Base-by-base conservation (phyloP, 1,284 basidiomycete species). In the Chalciporus piperatoides region DNA sequence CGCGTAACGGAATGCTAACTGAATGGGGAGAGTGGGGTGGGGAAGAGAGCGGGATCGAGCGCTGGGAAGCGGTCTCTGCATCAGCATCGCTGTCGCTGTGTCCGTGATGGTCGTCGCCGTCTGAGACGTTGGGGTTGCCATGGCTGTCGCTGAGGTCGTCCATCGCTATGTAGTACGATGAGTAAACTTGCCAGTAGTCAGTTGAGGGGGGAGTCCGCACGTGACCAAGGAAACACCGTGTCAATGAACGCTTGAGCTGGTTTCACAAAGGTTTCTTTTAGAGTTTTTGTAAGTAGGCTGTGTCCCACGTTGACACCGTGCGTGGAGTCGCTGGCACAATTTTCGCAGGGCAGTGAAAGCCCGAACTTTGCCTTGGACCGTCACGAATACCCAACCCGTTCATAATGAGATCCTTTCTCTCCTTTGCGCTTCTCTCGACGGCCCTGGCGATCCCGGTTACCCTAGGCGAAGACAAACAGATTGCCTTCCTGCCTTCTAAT, bases 41-140 rank as follows among this genome's bases (percentile, higher is more conserved):
- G 3, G 86, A 86, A 38, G 82, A 83, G 37, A 90, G 79, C 12
- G 86, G 78, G 48, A 90, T 84, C 2, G 86, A 90, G 37, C 77
- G 79, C 56, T 86, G 84, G 6, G 86, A 88, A n/a, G 85, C 85
- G n/a, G 84, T 87, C 59, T 90, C 87, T 51, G 75, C 80, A 55
- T 85, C 84, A 44, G 68, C 71, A 53, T 80, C 68, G 55, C 70
- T 59, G 14, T 23, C 65, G 49, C 62, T 46, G 11, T 54, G 54
- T 3, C 53, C 50, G 38, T 28, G 39, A 23, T 37, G 23, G 11
- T 36, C 35, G 15, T 47, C 36, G 41, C 49, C 41, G 14, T 49
- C 44, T 23, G 32, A 19, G 28, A 41, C 35, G 38, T 35, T 39
- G 4, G 17, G 28, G 36, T 48, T 44, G 30, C 43, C 53, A 43